phyloP scores from a whole-genome alignment of 192 early-diverging fungal genomes.

The Coemansia reversa region DNA sequence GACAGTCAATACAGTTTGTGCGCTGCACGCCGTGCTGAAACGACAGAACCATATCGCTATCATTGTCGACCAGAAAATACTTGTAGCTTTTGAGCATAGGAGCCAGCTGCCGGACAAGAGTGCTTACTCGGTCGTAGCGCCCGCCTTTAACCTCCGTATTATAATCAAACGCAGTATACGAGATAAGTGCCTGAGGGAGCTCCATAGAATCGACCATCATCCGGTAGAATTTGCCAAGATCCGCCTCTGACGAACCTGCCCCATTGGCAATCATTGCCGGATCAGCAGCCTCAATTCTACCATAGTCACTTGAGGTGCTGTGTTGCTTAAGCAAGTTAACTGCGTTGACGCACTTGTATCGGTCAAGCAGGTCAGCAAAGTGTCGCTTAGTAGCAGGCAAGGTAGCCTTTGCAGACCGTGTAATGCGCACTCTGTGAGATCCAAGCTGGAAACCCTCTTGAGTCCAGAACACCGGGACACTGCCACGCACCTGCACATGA shows the following conservation, averaged over 20 bases:
- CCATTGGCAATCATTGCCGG: conserved; percentile 16
- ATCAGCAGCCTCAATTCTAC: conserved; percentile 12
- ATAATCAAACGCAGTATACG: conserved; percentile 81
- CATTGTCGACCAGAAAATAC: conserved; percentile 69
- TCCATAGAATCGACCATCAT: conserved; percentile 52
- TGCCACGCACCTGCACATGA: conserved; percentile 84
- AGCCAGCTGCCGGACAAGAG: conserved; percentile 59
- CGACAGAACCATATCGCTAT: conserved; percentile 57
- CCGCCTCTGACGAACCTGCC: conserved; percentile 56
- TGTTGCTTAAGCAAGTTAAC: conserved; percentile 77
- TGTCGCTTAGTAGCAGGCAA: conserved; percentile 78
- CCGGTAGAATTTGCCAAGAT: conserved; percentile 69
- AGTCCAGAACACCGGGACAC: conserved; percentile 95
- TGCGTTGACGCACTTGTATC: conserved; percentile 74
- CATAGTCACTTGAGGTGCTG: conserved; percentile 27
- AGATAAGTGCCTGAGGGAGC: conserved; percentile 49
- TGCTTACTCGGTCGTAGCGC: conserved; percentile 70
- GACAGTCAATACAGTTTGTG: conserved; percentile 91
- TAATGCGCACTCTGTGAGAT: conserved; percentile 81
- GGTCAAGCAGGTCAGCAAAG: conserved; percentile 67
- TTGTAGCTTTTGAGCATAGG: conserved; percentile 59
- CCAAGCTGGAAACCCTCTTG: conserved; percentile 84
- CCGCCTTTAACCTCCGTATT: conserved; percentile 75
- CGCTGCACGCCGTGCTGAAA: conserved; percentile 83
- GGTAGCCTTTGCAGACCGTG: conserved; percentile 77